Conservation (phyloP, 768 basidiomycete species). For the Asterophora parasitica region DNA sequence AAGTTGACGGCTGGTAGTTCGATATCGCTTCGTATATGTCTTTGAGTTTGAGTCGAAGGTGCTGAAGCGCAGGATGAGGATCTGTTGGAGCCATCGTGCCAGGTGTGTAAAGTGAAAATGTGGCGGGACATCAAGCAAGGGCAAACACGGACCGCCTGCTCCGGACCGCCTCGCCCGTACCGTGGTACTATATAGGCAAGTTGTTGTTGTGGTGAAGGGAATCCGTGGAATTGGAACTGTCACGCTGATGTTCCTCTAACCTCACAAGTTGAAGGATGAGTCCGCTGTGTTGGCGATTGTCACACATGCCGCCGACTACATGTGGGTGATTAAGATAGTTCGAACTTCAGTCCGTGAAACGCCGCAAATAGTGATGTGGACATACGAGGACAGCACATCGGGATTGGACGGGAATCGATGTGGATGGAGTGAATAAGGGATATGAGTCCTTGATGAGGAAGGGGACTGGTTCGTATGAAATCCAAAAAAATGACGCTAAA, state of each 20-base stretch:
- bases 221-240: too few species aligned
- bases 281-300: background rate
- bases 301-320: background rate
- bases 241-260: too few species aligned
- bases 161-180: too few species aligned
- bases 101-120: background rate
- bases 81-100: background rate
- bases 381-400: too few species aligned
- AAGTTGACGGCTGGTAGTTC: slow-evolving; percentile 33
- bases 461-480: background rate
- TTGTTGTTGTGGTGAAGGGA: too few species aligned
- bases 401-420: too few species aligned
- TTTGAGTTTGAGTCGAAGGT: slow-evolving; percentile 23
- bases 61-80: slow-evolving; percentile 29
- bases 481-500: background rate
- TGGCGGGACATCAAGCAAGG: background rate
- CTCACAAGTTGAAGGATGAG: too few species aligned
- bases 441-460: too few species aligned
- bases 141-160: too few species aligned
- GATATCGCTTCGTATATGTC: slow-evolving; percentile 33
- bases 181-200: too few species aligned
- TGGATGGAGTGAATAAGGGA: too few species aligned
- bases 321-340: too few species aligned
- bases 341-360: background rate
- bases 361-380: background rate